These are phyloP conservation scores for Poterioochromonas sp. DNA, from an alignment of 352 stramenopile species.

Conservation along the genomic window DNA sequence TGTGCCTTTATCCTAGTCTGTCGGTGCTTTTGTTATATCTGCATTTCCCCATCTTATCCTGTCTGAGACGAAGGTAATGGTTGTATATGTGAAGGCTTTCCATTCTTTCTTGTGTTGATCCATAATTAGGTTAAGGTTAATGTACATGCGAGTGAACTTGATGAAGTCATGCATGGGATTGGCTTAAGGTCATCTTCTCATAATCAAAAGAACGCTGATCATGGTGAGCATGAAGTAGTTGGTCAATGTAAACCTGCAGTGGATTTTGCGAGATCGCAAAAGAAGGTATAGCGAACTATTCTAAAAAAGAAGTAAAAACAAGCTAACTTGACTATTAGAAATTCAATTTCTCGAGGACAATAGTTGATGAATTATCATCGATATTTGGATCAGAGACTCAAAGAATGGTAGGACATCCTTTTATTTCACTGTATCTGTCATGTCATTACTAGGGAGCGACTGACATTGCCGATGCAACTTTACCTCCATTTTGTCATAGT, in stretches of 20 bases:
- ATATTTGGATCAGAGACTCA: no score
- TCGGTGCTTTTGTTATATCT: background rate
- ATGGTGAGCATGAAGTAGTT: background rate
- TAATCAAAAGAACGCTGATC: background rate
- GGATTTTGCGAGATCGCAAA: background rate
- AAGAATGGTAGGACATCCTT: no score
- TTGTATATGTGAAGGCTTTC: background rate
- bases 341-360: no score
- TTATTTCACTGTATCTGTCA: no score
- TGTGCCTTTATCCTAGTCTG: background rate
- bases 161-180: conserved; percentile 4
- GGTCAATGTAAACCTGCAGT: background rate
- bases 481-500: background rate
- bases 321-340: no score
- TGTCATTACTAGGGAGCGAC: no score
- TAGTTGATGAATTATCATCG: no score
- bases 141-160: background rate
- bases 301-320: no score
- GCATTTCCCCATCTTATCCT: background rate
- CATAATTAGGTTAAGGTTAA: background rate
- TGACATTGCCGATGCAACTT: background rate
- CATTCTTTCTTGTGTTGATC: background rate
- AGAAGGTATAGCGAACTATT: no score
- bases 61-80: background rate
- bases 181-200: background rate